Evolutionary conservation across 176 grass and related monocot genomes (phyloP).

Genomic region (Eragrostis curvula): DNA sequence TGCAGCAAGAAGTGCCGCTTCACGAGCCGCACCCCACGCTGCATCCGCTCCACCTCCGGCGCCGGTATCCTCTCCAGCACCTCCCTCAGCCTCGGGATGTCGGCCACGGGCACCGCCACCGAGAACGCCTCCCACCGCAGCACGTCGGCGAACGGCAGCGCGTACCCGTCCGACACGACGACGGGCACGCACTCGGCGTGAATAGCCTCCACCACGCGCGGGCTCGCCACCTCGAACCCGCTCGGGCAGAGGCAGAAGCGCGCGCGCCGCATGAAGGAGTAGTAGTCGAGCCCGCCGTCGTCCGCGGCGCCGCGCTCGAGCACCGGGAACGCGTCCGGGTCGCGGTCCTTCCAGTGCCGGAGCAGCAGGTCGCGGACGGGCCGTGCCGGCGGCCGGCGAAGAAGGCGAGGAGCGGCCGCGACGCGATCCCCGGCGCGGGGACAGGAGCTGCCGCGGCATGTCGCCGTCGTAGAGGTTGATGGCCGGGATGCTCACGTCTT

Average conservation of each 20-base stretch:
- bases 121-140: constrained; percentile 80
- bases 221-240: constrained; percentile 77
- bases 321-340: constrained; percentile 50
- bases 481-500: constrained; percentile 75
- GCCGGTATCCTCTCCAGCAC: constrained; percentile 49
- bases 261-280: constrained; percentile 51
- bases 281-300: constrained; percentile 49
- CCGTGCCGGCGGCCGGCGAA: constrained; percentile 71
- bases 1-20: constrained; percentile 67
- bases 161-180: constrained; percentile 60
- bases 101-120: constrained; percentile 52
- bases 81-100: constrained; percentile 58
- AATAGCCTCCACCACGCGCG: constrained; percentile 78
- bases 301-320: constrained; percentile 38
- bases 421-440: not conserved
- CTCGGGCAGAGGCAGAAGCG: constrained; percentile 90
- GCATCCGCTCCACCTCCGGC: constrained; percentile 65
- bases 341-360: constrained; percentile 60
- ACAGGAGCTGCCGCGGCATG: constrained; percentile 51
- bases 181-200: constrained; percentile 75
- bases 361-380: constrained; percentile 56
- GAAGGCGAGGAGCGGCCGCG: constrained; percentile 63
- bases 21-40: constrained; percentile 50
- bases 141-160: constrained; percentile 69
- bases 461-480: constrained; percentile 65